Conservation (phyloP, 129 eudicot species). For the Artemisia argyi region DNA sequence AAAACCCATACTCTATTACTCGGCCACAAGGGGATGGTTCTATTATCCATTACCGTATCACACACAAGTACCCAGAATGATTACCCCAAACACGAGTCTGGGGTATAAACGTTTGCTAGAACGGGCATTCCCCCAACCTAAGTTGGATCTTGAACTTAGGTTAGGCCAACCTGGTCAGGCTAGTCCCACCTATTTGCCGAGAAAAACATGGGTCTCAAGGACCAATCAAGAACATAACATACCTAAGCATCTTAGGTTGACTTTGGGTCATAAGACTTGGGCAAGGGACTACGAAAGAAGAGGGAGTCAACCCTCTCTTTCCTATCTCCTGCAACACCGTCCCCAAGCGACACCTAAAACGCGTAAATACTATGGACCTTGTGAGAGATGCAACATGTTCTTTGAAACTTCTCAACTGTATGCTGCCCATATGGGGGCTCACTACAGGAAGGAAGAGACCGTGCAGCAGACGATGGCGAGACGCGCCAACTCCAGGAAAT, state of each 20-base stretch:
- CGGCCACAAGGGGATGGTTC: too few species aligned
- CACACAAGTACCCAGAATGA: not conserved
- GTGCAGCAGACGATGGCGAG: not conserved
- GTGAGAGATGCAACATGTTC: not conserved
- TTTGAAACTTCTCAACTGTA: not conserved
- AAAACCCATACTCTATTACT: not conserved
- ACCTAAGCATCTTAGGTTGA: not conserved
- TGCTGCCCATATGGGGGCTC: constrained; percentile 1
- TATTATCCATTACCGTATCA: not conserved
- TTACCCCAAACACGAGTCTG: not conserved
- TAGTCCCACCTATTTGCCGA: not conserved
- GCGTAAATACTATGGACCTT: not conserved
- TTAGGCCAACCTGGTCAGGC: constrained; percentile 3
- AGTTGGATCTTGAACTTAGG: constrained; percentile 3
- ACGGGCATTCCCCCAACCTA: not conserved
- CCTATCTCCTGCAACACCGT: too few species aligned
- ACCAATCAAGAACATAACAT: not conserved
- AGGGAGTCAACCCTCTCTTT: not conserved
- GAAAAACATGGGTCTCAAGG: not conserved
- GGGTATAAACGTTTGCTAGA: not conserved
- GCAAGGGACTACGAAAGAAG: not conserved
- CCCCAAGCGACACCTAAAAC: not conserved
- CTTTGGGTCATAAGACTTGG: not conserved
- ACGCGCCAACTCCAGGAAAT: not conserved
- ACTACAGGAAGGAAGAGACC: not conserved